These are phyloP conservation scores for Musa schizocarpa DNA, from an alignment of 176 grass and related monocot species.

Conservation along the genomic window DNA sequence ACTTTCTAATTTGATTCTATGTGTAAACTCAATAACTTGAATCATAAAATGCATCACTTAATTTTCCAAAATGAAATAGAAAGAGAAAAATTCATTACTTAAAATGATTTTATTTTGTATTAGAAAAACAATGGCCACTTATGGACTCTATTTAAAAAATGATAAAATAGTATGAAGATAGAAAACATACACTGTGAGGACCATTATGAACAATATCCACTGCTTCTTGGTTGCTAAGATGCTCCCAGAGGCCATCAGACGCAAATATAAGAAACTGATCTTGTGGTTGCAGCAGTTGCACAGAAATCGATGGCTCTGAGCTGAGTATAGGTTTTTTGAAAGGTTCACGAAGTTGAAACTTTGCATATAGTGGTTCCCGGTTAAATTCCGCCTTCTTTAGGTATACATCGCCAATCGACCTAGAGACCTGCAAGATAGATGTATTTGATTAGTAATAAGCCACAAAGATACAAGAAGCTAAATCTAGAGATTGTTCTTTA, in stretches of 20 bases:
- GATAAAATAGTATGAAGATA: not conserved
- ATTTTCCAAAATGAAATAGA: not conserved
- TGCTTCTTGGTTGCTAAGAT: slow-evolving; percentile 23
- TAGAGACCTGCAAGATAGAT: slow-evolving; percentile 9
- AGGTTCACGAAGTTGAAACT: slow-evolving; percentile 21
- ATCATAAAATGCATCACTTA: not conserved
- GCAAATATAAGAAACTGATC: slow-evolving; percentile 26
- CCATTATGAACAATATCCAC: slow-evolving; percentile 27
- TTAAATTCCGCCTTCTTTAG: slow-evolving; percentile 23
- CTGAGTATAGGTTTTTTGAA: slow-evolving; percentile 21
- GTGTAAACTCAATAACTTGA: not conserved
- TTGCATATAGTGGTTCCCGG: slow-evolving; percentile 16
- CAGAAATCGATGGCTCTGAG: slow-evolving; percentile 19
- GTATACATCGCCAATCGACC: slow-evolving; percentile 26
- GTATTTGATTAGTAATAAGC: not conserved
- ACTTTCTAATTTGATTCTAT: not conserved
- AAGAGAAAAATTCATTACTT: not conserved
- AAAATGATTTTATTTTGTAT: not conserved
- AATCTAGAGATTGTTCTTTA: not conserved
- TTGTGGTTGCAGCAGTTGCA: slow-evolving; percentile 18
- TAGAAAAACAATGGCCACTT: not conserved
- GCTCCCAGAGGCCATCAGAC: slow-evolving; percentile 28
- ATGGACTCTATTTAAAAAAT: not conserved
- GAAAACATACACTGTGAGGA: slow-evolving; percentile 14
- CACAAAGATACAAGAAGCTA: not conserved